A percentile compares a stretch with the other conserved stretches of the same genome.
Conservation (phyloP, 495 filamentous ascomycete species). For the Lepraria neglecta region DNA sequence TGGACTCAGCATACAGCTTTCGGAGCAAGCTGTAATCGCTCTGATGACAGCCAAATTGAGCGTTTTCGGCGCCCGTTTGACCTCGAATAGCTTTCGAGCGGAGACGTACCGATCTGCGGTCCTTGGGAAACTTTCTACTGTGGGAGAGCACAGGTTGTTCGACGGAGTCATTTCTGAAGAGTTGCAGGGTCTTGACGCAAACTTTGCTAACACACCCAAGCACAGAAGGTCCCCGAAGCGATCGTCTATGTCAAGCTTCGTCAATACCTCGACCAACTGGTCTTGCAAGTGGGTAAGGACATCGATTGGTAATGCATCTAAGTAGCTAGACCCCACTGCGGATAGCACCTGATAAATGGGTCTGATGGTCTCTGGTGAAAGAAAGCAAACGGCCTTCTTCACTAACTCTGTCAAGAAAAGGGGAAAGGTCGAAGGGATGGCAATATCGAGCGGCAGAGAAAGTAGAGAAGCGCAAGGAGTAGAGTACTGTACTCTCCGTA, state of each 20-base stretch:
- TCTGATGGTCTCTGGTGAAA: slow-evolving; percentile 39
- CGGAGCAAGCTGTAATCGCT: slow-evolving; percentile 41
- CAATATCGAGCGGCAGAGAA: slow-evolving; percentile 35
- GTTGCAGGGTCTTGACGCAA: slow-evolving; percentile 30
- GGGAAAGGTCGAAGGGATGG: slow-evolving; percentile 39
- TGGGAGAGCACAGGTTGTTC: not conserved
- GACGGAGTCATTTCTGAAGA: not conserved
- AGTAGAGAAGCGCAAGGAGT: slow-evolving; percentile 39
- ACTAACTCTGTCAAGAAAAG: slow-evolving; percentile 40
- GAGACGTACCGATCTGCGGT: slow-evolving; percentile 34
- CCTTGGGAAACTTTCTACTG: not conserved
- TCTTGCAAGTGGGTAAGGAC: slow-evolving; percentile 41
- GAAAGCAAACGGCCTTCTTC: slow-evolving; percentile 31
- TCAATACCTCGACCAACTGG: slow-evolving; percentile 42
- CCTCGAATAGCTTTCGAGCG: slow-evolving; percentile 45
- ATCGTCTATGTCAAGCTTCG: slow-evolving; percentile 41
- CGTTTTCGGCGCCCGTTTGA: slow-evolving; percentile 47
- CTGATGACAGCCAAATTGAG: slow-evolving; percentile 49
- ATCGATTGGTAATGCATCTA: slow-evolving; percentile 37
- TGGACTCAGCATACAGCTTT: slow-evolving; percentile 35
- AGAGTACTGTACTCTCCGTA: slow-evolving; percentile 32
- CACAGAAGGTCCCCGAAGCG: slow-evolving; percentile 46
- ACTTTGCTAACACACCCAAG: slow-evolving; percentile 43
- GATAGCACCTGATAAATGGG: slow-evolving; percentile 40
- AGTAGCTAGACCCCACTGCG: slow-evolving; percentile 31